phyloP scores from a whole-genome alignment of 768 basidiomycete genomes.

The Xanthoconium purpureum region DNA sequence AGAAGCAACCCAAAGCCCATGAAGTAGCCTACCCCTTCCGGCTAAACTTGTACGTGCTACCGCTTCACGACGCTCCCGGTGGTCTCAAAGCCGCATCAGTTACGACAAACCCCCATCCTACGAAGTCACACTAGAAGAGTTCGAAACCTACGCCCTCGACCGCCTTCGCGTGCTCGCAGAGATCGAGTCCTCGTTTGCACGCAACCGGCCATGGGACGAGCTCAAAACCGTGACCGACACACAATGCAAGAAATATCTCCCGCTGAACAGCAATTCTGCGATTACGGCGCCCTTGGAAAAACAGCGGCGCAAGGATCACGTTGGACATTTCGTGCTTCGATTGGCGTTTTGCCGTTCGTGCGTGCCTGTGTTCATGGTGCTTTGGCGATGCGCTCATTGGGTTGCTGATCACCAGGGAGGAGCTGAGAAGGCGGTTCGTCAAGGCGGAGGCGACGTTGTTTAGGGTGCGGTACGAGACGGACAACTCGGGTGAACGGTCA shows the following conservation, averaged over 20 bases:
- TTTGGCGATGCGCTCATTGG: not conserved
- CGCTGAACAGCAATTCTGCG: slow-evolving; percentile 58
- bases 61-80: not conserved
- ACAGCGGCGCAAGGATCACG: slow-evolving; percentile 78
- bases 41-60: slow-evolving; percentile 70
- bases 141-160: slow-evolving; percentile 87
- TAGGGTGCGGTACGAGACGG: slow-evolving; percentile 71
- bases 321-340: slow-evolving; percentile 91
- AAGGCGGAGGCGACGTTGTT: slow-evolving; percentile 88
- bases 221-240: slow-evolving; percentile 56
- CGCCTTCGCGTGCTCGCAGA: slow-evolving; percentile 84
- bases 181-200: slow-evolving; percentile 84
- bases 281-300: slow-evolving; percentile 45
- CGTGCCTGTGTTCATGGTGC: slow-evolving; percentile 32
- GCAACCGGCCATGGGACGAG: slow-evolving; percentile 81
- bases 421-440: slow-evolving; percentile 82
- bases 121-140: slow-evolving; percentile 93
- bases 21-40: slow-evolving; percentile 53
- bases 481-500: slow-evolving; percentile 53
- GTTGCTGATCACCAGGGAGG: slow-evolving; percentile 57
- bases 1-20: not conserved
- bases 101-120: slow-evolving; percentile 83
- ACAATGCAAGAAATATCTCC: slow-evolving; percentile 76
- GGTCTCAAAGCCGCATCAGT: slow-evolving; percentile 40
- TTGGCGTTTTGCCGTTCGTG: slow-evolving; percentile 96